Percentiles rank a stretch among this genome's conserved stretches.
Conservation (phyloP, 1,284 basidiomycete genomes). For the Bondarzewia mesenterica region DNA sequence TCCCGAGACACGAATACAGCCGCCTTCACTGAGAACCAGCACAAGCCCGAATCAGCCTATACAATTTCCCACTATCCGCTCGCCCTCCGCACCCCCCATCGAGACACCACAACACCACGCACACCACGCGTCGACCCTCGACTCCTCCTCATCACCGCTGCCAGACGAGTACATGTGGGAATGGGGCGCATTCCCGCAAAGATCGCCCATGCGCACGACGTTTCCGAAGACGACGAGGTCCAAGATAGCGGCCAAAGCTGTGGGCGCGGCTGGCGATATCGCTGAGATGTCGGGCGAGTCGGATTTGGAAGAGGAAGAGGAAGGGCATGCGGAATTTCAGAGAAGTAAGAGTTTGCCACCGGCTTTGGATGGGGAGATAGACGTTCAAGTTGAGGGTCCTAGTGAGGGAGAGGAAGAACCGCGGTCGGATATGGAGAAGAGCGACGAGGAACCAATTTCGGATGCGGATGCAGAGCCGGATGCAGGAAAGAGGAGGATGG, state of each 20-base stretch:
- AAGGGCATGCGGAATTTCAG: conserved; percentile 7
- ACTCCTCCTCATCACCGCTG: conserved; percentile 7
- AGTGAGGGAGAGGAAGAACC: conserved; percentile 1
- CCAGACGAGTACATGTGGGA: conserved; percentile 76
- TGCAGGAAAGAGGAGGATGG: conserved; percentile 27
- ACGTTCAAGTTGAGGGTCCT: not conserved
- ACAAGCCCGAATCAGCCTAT: conserved; percentile 9
- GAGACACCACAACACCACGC: conserved; percentile 17
- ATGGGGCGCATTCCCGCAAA: conserved; percentile 80
- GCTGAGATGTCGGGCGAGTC: not conserved
- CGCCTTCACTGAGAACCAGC: conserved; percentile 2
- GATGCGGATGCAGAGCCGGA: conserved; percentile 18
- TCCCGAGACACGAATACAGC: not conserved
- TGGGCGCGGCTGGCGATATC: not conserved
- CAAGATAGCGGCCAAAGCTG: not conserved
- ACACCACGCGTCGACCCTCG: not conserved
- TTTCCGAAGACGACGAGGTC: conserved; percentile 27
- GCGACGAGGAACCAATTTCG: conserved; percentile 23
- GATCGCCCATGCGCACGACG: conserved; percentile 51
- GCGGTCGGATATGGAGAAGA: conserved; percentile 12
- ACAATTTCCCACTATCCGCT: conserved; percentile 35
- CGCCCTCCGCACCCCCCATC: conserved; percentile 53
- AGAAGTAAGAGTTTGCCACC: conserved; percentile 16
- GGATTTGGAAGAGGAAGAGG: conserved; percentile 1
- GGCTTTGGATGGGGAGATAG: conserved; percentile 8